Base-by-base conservation (phyloP, 148 eudicot genomes). In the Fagopyrum tataricum region DNA sequence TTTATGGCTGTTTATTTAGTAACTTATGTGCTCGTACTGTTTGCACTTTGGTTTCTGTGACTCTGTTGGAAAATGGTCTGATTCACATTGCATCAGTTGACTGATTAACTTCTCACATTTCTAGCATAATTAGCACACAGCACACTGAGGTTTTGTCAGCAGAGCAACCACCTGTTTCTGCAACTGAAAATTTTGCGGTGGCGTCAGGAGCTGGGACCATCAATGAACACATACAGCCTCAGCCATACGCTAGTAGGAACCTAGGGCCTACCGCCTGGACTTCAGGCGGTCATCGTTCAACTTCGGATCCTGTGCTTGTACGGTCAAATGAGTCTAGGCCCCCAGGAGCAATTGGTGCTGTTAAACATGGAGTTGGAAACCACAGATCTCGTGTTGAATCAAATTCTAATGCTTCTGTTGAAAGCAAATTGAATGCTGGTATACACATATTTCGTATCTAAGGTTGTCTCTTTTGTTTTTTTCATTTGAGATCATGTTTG, bases 301-400 rank as follows among this genome's bases (percentile, higher is more conserved):
- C 85, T 72, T 85, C 82, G 40, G 91, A 87, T 81, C 91, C 86
- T 59, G 85, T 91, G 40, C 71, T 84, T 48, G 82, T 83, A 67
- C 82, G 85, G 37, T 81, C 89, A 18, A 86, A 79, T 72, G 87
- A 85, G 73, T 77, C 80, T 37, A 64, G 44, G 44, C 69, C 69
- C 69, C 44, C 69, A 13, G 69, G 69, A 64, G 69, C 69, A 15
- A 64, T 64, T 37, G 69, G 69, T 64, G 44, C 69, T 14, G 39
- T 21, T 64, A 64, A 64, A 37, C 69, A 64, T 64, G 69, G 37
- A 64, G 15, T 31, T 15, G 69, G 69, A 64, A 6, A 17, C 74
- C 88, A 83, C 67, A 76, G 44, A 31, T 62, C 75, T 53, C 73
- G 79, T 31, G 62, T 67, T 73, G 85, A 89, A 58, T 72, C 75